phyloP scores from a whole-genome alignment of 2,329 filamentous ascomycete genomes.

The Alternaria brassicae region DNA sequence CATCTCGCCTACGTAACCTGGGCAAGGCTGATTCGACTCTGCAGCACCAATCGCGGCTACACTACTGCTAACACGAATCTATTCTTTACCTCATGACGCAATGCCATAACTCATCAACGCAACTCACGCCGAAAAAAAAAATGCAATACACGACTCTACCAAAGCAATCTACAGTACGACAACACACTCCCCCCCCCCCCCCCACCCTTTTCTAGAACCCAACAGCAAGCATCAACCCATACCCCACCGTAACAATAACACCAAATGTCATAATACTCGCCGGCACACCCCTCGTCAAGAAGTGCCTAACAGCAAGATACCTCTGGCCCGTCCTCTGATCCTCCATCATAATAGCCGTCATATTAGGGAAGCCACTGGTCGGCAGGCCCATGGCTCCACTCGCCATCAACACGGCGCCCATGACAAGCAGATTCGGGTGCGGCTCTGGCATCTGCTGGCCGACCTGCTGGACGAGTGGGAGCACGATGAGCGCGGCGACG shows the following conservation, averaged over 20 bases:
- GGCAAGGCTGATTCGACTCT: too few relatives aligned
- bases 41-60: too few relatives aligned
- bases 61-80: too few relatives aligned
- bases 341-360: slow-evolving; percentile 99
- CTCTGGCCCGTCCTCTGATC: slow-evolving; percentile 87
- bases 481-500: slow-evolving; percentile 91
- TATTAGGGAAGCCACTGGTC: slow-evolving; percentile 96
- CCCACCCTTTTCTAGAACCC: too few relatives aligned
- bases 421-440: slow-evolving; percentile 92
- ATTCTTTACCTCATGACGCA: too few relatives aligned
- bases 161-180: background rate
- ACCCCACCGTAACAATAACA: slow-evolving; percentile 88
- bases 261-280: slow-evolving; percentile 80
- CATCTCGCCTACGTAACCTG: too few relatives aligned
- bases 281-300: slow-evolving; percentile 91
- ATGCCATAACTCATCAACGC: background rate
- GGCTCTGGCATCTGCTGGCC: slow-evolving; percentile 84
- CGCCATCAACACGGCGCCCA: slow-evolving; percentile 95
- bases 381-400: slow-evolving; percentile 97
- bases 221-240: slow-evolving; percentile 83
- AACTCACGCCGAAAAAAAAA: background rate
- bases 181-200: background rate
- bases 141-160: background rate
- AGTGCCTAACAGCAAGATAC: slow-evolving; percentile 91
- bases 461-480: slow-evolving; percentile 88